These are phyloP conservation scores for Brassica incana DNA, from an alignment of 345 rosid genomes.

Conservation along the genomic window DNA sequence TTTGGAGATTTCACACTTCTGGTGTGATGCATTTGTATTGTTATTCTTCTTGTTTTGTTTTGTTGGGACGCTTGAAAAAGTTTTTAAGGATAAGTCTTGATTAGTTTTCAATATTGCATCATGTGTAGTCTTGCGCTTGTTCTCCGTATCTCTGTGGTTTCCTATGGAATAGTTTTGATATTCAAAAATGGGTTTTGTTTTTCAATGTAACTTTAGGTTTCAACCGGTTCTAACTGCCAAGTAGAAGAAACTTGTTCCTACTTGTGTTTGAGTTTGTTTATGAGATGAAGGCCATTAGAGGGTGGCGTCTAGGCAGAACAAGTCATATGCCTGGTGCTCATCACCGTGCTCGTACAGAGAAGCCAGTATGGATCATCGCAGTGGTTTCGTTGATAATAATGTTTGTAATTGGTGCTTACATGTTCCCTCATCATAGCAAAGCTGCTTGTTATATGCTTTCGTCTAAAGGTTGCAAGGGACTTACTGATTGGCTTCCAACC, in stretches of 20 bases:
- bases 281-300: slow-evolving; percentile 37
- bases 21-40: slow-evolving; percentile 2
- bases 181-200: not conserved
- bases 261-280: slow-evolving; percentile 14
- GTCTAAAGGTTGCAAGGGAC: slow-evolving; percentile 75
- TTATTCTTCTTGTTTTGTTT: slow-evolving; percentile 8
- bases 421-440: slow-evolving; percentile 74
- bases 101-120: not conserved
- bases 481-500: slow-evolving; percentile 95
- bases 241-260: slow-evolving; percentile 10
- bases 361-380: slow-evolving; percentile 79
- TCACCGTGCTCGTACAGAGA: slow-evolving; percentile 64
- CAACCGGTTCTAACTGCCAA: slow-evolving; percentile 13
- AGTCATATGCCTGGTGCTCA: slow-evolving; percentile 69
- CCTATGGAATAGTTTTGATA: slow-evolving; percentile 10
- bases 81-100: not conserved
- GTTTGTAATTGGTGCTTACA: slow-evolving; percentile 74
- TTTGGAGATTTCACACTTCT: slow-evolving; percentile 4
- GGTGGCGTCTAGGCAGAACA: slow-evolving; percentile 44
- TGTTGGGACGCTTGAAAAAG: not conserved
- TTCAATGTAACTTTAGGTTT: slow-evolving; percentile 20
- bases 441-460: slow-evolving; percentile 79
- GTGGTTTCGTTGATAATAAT: slow-evolving; percentile 70
- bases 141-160: slow-evolving; percentile 7
- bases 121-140: slow-evolving; percentile 7